These are phyloP conservation scores for Lolium rigidum DNA, from an alignment of 176 grass and related monocot species.

Conservation along the genomic window DNA sequence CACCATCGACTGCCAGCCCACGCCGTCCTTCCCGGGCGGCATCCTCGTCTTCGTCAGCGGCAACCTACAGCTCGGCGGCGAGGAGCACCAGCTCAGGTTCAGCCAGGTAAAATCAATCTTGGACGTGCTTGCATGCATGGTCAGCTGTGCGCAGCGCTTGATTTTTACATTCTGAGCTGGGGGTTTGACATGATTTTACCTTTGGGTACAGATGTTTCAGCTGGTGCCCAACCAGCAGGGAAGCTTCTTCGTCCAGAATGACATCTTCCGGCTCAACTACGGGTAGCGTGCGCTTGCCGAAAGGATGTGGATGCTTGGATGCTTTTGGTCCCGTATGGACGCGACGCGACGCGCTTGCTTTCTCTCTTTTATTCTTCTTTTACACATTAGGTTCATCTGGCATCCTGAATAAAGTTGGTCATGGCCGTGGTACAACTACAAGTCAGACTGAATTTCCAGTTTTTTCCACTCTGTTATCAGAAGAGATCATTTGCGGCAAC, in stretches of 20 bases:
- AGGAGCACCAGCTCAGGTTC: conserved; percentile 85
- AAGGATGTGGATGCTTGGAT: conserved; percentile 41
- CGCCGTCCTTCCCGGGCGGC: conserved; percentile 50
- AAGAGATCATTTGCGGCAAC: neutral
- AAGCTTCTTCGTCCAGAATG: conserved; percentile 88
- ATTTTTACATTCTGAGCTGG: neutral
- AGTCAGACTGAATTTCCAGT: neutral
- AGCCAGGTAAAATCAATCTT: conserved; percentile 55
- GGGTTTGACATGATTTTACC: neutral
- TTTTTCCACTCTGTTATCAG: neutral
- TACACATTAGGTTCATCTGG: neutral
- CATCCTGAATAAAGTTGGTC: conserved; percentile 26
- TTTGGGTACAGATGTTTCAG: conserved; percentile 72
- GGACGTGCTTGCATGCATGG: too few relatives aligned
- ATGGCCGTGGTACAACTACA: neutral
- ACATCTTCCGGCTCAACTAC: conserved; percentile 92
- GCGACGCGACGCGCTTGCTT: neutral
- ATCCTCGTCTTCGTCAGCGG: conserved; percentile 83
- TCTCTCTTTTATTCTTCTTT: neutral
- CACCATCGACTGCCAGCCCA: conserved; percentile 80
- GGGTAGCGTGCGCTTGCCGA: conserved; percentile 44
- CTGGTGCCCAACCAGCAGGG: conserved; percentile 69
- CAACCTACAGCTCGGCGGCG: conserved; percentile 70
- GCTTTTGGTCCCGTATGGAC: conserved; percentile 20
- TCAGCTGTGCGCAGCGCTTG: too few relatives aligned